A percentile compares a stretch with the other conserved stretches of the same genome.
Conservation (phyloP, 1,139 yeast species). For the Geotrichum cucujoidarum region DNA sequence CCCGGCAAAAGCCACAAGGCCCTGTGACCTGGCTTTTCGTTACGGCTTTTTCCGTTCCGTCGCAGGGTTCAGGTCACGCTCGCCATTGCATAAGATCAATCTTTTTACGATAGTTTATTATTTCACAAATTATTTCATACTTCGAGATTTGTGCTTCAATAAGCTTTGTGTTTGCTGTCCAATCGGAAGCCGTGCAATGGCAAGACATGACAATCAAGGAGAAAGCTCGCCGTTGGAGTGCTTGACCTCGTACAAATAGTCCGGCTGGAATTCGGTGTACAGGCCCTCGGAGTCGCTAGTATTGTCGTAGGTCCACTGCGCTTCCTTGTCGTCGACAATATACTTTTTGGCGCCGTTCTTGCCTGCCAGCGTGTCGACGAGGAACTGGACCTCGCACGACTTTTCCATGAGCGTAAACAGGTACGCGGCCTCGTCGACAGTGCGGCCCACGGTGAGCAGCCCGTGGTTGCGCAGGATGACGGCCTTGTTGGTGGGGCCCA, state of each 20-base stretch:
- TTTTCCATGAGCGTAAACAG: conserved; percentile 64
- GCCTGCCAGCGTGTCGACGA: conserved; percentile 53
- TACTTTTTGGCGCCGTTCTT: conserved; percentile 32
- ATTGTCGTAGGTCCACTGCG: conserved; percentile 59
- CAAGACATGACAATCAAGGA: background rate
- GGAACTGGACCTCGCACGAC: conserved; percentile 64
- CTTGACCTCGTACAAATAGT: conserved; percentile 44
- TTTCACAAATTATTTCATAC: background rate
- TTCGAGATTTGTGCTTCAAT: background rate
- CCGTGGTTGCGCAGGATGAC: conserved; percentile 76
- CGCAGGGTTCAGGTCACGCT: no score
- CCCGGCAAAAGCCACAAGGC: no score
- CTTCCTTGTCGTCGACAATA: conserved; percentile 58
- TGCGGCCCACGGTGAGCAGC: conserved; percentile 65
- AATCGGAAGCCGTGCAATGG: background rate
- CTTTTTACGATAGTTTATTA: no score
- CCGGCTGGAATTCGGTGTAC: conserved; percentile 72
- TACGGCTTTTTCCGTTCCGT: no score
- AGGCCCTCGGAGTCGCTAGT: conserved; percentile 63
- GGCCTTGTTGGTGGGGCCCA: conserved; percentile 57
- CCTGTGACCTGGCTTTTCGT: no score
- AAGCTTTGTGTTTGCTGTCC: conserved; percentile 2
- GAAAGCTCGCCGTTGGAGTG: conserved; percentile 27
- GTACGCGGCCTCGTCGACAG: conserved; percentile 81
- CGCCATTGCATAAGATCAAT: no score